These are phyloP conservation scores for Chenopodium quinoa DNA, from an alignment of 148 eudicot genomes.

Conservation along the genomic window DNA sequence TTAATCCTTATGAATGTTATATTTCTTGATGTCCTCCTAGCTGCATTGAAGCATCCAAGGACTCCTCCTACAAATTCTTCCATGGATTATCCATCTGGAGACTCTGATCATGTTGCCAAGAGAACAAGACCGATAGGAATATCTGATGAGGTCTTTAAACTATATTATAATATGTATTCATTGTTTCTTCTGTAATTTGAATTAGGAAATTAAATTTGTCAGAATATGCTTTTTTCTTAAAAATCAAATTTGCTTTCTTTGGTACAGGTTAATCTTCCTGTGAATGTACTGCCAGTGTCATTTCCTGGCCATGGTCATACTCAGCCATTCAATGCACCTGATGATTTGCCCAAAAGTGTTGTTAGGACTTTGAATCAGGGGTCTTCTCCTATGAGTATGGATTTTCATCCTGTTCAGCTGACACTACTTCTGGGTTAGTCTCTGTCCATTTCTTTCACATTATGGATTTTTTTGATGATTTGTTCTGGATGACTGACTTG, in stretches of 20 bases:
- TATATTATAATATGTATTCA: slow-evolving; percentile 14
- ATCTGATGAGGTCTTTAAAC: slow-evolving; percentile 58
- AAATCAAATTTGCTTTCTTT: not conserved
- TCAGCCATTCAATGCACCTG: slow-evolving; percentile 56
- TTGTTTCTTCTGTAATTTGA: not conserved
- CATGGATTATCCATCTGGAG: slow-evolving; percentile 73
- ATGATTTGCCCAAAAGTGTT: slow-evolving; percentile 75
- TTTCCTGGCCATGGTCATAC: slow-evolving; percentile 49
- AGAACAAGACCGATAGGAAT: slow-evolving; percentile 69
- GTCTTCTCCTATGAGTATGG: slow-evolving; percentile 87
- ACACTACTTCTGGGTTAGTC: slow-evolving; percentile 75
- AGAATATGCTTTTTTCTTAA: not conserved
- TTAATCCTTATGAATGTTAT: not conserved
- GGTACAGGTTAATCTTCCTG: slow-evolving; percentile 60
- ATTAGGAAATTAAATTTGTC: no score
- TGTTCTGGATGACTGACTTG: slow-evolving; percentile 11
- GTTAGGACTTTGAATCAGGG: slow-evolving; percentile 69
- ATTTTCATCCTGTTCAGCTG: slow-evolving; percentile 79
- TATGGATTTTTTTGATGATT: not conserved
- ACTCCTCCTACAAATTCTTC: slow-evolving; percentile 78
- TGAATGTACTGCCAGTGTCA: slow-evolving; percentile 66
- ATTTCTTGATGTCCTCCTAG: slow-evolving; percentile 34
- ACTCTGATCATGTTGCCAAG: slow-evolving; percentile 75
- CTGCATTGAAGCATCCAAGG: slow-evolving; percentile 83
- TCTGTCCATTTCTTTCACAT: not conserved